Evolutionary conservation across 305 asterid species (phyloP).

Genomic region (Caryopteris hybrid): DNA sequence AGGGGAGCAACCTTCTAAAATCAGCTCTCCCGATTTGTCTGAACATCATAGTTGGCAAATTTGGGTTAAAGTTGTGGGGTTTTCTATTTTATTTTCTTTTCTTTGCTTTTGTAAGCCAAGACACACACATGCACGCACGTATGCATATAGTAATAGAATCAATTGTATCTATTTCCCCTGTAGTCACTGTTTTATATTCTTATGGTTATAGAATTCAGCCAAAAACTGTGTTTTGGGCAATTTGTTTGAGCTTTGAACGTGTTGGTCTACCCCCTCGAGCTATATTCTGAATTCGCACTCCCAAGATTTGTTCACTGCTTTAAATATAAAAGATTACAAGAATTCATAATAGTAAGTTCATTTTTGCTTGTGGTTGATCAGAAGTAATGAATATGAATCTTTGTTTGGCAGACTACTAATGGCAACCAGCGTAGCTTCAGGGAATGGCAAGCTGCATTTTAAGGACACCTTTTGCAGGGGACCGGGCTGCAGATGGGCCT

Average conservation of each 20-base stretch:
- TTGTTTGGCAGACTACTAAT: constrained; percentile 36
- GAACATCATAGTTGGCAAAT: background rate
- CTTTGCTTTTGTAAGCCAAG: background rate
- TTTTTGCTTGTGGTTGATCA: background rate
- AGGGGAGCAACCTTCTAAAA: background rate
- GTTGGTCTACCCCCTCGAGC: background rate
- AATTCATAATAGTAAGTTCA: background rate
- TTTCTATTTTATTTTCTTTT: too few relatives aligned
- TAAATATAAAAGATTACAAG: background rate
- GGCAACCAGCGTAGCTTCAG: constrained; percentile 69
- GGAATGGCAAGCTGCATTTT: constrained; percentile 46
- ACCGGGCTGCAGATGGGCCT: constrained; percentile 41
- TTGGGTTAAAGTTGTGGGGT: constrained; percentile 9
- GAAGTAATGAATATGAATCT: background rate
- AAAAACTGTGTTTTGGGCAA: too few relatives aligned
- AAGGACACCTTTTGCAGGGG: constrained; percentile 37
- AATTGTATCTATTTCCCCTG: background rate
- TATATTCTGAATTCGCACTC: background rate
- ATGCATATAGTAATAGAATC: background rate
- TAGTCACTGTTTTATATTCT: background rate
- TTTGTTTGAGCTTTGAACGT: background rate
- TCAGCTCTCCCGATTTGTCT: background rate
- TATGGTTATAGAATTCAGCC: background rate
- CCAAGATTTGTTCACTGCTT: background rate
- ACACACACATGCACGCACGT: background rate